Base-by-base conservation (phyloP, 2,329 filamentous ascomycete species). In the Sporothrix dimorphospora region DNA sequence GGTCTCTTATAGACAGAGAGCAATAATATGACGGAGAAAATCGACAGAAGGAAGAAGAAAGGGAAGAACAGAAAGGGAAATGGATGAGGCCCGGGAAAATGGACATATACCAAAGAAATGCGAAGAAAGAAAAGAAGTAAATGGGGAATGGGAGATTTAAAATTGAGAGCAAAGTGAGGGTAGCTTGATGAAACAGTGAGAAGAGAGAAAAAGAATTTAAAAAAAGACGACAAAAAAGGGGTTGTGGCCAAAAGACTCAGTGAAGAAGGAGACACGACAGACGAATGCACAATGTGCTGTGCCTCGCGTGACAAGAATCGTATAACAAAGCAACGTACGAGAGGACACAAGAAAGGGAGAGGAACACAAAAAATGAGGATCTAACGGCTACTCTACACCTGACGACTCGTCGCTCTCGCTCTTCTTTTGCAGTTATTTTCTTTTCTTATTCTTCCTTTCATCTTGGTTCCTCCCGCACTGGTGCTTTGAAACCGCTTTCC, bases 221-320 rank as follows among this genome's bases (percentile, higher is more conserved):
- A 11, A 30, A 4, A 63, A 4, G 19, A 51, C 45, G 16, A 45
- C 7, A 59, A 59, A 47, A 24, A 19, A 34, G 14, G 27, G 40
- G 16, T 14, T 61, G 55, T 40, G 55, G 21, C 55, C 55, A 49
- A 38, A 45, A 24, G n/a, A 16, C 38, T 38, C 34, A 45, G 51
- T 42, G 51, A 47, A 16, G 38, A 42, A 47, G 53, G 53, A 47
- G 21, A 40, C 68, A 49, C 53, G 49, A 24, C 53, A 61, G 68
- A 59, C 21, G 53, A 59, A 70, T 61, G 16, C 51, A 69, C 40
- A 59, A 30, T 59, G 66, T 38, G 66, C 11, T 69, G 66, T 55
- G 34, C 66, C 66, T 55, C n/a, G 47, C 45, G 45, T 53, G 30
- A 68, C 65, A 68, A 53, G 16, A 53, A 68, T 24, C 19, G 49